These are phyloP conservation scores for Penicillium angulare DNA, from an alignment of 495 filamentous ascomycete species.

Conservation along the genomic window DNA sequence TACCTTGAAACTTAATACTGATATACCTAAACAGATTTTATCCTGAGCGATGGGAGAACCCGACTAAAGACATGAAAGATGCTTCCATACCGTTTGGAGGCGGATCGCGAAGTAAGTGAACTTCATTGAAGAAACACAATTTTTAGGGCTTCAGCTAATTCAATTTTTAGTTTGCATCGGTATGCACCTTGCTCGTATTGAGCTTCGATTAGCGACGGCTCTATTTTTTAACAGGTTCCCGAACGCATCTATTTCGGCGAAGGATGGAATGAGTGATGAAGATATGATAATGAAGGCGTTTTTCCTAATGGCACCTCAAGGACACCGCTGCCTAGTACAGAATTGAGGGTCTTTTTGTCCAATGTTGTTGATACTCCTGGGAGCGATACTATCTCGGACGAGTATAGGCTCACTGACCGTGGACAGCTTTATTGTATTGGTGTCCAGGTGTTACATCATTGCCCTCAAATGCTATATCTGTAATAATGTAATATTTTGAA, in stretches of 20 bases:
- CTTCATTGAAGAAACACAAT: background rate
- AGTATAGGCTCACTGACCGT: too few relatives aligned
- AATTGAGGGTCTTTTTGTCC: too few relatives aligned
- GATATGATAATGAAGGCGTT: conserved; percentile 44
- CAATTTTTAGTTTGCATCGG: conserved; percentile 39
- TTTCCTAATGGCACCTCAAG: conserved; percentile 44
- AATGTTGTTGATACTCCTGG: too few relatives aligned
- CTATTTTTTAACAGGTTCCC: conserved; percentile 35
- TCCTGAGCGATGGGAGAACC: conserved; percentile 40
- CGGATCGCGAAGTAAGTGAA: conserved; percentile 39
- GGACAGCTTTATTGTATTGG: too few relatives aligned
- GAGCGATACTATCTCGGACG: too few relatives aligned
- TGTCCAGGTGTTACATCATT: too few relatives aligned
- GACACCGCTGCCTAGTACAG: conserved; percentile 46
- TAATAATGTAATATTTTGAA: too few relatives aligned
- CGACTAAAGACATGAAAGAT: conserved; percentile 52
- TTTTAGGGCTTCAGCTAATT: background rate
- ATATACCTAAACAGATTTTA: conserved; percentile 28
- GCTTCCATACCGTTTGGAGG: conserved; percentile 53
- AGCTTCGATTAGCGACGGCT: conserved; percentile 33
- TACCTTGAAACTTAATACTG: background rate
- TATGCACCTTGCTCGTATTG: conserved; percentile 35
- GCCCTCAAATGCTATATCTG: too few relatives aligned
- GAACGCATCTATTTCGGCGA: conserved; percentile 14
- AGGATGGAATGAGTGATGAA: conserved; percentile 40